These are phyloP conservation scores for Biscogniauxia sp. DNA, from an alignment of 2,329 filamentous ascomycete genomes.

Conservation along the genomic window DNA sequence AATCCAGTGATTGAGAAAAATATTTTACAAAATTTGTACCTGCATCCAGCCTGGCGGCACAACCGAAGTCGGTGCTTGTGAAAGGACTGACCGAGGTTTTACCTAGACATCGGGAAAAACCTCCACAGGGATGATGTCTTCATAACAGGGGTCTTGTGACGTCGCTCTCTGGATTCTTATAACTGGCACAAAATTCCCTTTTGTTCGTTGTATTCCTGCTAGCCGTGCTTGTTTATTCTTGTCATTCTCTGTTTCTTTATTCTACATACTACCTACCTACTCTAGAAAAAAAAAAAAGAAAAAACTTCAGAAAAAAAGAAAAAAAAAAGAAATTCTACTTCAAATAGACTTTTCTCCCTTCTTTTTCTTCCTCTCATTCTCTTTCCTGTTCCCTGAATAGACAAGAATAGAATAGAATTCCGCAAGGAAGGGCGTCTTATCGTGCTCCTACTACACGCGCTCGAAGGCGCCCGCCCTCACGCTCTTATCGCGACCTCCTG, in stretches of 20 bases:
- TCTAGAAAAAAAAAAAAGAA: neutral
- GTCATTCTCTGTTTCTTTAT: neutral
- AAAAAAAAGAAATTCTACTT: neutral
- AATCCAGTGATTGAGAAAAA: neutral
- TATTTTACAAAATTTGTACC: neutral
- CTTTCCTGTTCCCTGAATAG: neutral
- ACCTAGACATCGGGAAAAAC: conserved; percentile 1
- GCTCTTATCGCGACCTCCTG: conserved; percentile 15
- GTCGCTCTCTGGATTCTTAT: neutral
- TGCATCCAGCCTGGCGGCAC: neutral
- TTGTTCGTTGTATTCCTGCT: neutral
- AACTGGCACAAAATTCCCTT: neutral
- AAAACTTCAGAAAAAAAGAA: neutral
- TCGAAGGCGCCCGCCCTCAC: conserved; percentile 5
- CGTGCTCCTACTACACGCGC: neutral
- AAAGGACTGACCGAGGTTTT: neutral
- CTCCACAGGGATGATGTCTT: neutral
- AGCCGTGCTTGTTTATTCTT: neutral
- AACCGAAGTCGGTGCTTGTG: neutral
- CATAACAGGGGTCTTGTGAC: neutral
- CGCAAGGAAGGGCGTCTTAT: neutral
- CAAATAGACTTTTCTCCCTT: neutral
- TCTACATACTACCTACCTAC: neutral
- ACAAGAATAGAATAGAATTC: neutral
- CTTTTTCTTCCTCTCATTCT: neutral